Base-by-base conservation (phyloP, 176 grass and related monocot species). In the Echinochloa phyllopogon region DNA sequence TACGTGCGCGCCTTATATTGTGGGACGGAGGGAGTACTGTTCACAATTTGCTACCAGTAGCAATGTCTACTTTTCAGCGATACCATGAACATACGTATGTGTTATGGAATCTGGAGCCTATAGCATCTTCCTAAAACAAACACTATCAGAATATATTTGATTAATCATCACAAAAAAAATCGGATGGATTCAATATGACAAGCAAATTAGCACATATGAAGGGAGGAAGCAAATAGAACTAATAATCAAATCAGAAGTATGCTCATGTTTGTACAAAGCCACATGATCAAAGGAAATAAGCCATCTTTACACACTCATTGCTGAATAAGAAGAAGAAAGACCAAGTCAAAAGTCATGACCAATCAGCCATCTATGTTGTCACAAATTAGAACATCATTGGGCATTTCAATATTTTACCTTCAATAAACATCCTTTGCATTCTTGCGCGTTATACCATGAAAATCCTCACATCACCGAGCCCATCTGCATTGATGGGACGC, bases 401-500 rank as follows among this genome's bases (percentile, higher is more conserved):
- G 27, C 6, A 84, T 10, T n/a, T 13, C 67, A 58, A 11, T 48
- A 67, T 10, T 25, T 17, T 79, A 75, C 84, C 81, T 66, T 69
- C n/a, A 78, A 18, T 3, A 25, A 73, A 43, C 57, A 78, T 68
- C 59, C 12, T 61, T 33, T 23, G 52, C 59, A 25, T 16, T 43
- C 33, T 36, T 74, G 39, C 65, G 57, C 10, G 82, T 2, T 17
- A 70, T 69, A 60, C 47, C 73, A 76, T 18, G 24, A 7, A 67
- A 20, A 79, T 50, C 57, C 16, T 62, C 23, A 0, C 50, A 66
- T 90, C 75, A 90, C 6, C 61, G 68, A 1, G 76, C 42, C 75
- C 85, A 83, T 52, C 89, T 87, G 84, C 84, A 84, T 48, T 11
- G 5, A 48, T 73, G 15, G 6, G 78, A 58, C 24, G 73, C 2